phyloP scores from a whole-genome alignment of 108 stramenopile species.

The Skeletonema menzelii region DNA sequence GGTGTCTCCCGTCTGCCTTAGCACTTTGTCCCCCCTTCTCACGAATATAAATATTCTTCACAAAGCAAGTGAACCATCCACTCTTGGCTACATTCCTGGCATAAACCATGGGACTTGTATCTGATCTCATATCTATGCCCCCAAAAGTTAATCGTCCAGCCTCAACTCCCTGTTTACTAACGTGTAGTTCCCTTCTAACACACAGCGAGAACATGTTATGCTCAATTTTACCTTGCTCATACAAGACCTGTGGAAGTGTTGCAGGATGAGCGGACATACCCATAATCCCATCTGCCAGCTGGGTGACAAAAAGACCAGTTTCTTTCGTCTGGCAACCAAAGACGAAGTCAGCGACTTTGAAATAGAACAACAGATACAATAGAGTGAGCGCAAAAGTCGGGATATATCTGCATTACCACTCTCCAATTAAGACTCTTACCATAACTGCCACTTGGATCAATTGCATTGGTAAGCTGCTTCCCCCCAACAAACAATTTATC shows the following conservation, averaged over 20 bases:
- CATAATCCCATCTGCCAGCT: constrained; percentile 96
- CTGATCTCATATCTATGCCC: constrained; percentile 32
- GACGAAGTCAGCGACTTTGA: constrained; percentile 62
- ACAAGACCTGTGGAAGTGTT: constrained; percentile 51
- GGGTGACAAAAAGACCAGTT: constrained; percentile 89
- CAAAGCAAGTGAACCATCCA: constrained; percentile 63
- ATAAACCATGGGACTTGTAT: constrained; percentile 50
- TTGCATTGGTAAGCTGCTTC: neutral
- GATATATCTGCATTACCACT: neutral
- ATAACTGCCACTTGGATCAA: constrained; percentile 8
- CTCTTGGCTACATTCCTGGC: constrained; percentile 45
- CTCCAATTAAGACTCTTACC: neutral
- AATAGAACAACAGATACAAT: neutral
- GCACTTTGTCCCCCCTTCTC: constrained; percentile 42
- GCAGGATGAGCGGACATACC: constrained; percentile 73
- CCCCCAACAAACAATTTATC: constrained; percentile 73
- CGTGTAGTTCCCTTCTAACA: constrained; percentile 48
- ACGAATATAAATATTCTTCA: constrained; percentile 57
- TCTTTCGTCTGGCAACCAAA: constrained; percentile 93
- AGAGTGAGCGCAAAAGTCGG: neutral
- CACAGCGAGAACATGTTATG: constrained; percentile 73
- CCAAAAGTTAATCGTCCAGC: constrained; percentile 50
- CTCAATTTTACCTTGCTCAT: constrained; percentile 50
- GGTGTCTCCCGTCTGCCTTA: constrained; percentile 17
- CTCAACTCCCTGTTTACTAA: constrained; percentile 45